Evolutionary conservation across 177 flowering plant genomes (phyloP).

Genomic region (Vitis hybrid): DNA sequence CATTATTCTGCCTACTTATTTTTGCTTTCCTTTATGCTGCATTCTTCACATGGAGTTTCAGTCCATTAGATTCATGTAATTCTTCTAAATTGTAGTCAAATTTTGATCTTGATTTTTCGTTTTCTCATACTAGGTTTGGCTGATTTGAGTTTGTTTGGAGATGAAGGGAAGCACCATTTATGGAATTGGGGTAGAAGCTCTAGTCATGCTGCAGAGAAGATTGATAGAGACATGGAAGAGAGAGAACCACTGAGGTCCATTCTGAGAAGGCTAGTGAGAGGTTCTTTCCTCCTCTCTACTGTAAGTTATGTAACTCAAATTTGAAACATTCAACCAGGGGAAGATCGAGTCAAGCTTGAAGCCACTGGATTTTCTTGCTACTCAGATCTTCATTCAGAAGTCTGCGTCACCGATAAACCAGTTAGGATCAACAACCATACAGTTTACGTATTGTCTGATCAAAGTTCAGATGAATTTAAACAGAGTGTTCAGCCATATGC

Average conservation of each 20-base stretch:
- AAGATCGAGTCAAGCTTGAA: conserved; percentile 25
- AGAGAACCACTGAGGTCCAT: conserved; percentile 12
- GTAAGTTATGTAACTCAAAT: neutral
- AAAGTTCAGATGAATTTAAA: neutral
- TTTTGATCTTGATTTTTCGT: neutral
- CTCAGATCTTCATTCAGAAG: conserved; percentile 21
- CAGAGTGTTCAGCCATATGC: conserved; percentile 33
- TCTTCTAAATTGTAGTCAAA: neutral
- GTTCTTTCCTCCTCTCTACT: conserved; percentile 16
- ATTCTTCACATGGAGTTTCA: conserved; percentile 6
- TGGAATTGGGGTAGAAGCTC: neutral
- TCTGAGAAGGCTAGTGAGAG: conserved; percentile 38
- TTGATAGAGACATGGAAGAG: neutral
- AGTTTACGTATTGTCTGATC: conserved; percentile 14
- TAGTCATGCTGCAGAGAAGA: neutral
- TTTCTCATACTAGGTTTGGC: neutral
- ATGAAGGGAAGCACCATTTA: conserved; percentile 21
- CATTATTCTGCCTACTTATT: too few species aligned
- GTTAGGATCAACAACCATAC: conserved; percentile 23
- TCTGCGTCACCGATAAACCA: conserved; percentile 27
- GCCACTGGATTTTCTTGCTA: conserved; percentile 37
- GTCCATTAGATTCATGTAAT: conserved; percentile 25
- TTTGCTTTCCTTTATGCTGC: conserved; percentile 20
- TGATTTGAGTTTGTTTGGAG: neutral
- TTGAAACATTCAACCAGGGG: conserved; percentile 24